Evolutionary conservation across 768 basidiomycete genomes (phyloP).

Genomic region (Chalciporus pseudorubinellus): DNA sequence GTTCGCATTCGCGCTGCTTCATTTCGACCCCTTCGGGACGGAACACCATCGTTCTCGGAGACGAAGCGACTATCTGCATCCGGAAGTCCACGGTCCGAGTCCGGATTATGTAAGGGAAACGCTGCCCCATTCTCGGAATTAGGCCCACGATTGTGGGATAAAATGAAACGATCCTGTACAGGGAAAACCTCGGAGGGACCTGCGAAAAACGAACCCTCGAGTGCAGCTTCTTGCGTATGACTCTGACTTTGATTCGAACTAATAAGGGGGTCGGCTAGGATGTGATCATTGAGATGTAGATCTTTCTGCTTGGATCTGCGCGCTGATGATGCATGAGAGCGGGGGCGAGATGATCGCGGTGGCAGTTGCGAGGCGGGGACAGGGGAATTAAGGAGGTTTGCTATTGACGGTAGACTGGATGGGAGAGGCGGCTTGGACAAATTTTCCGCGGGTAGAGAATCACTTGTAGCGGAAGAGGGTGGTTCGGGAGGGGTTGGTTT

Average conservation of each 20-base stretch:
- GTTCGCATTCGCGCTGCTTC: slow-evolving; percentile 54
- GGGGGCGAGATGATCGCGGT: slow-evolving; percentile 22
- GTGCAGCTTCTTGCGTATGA: slow-evolving; percentile 14
- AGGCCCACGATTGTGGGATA: slow-evolving; percentile 34
- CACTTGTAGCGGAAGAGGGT: slow-evolving; percentile 31
- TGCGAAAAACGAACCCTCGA: slow-evolving; percentile 33
- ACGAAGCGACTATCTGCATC: slow-evolving; percentile 50
- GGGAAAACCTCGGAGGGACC: slow-evolving; percentile 29
- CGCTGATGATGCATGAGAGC: slow-evolving; percentile 24
- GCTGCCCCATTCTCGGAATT: slow-evolving; percentile 26
- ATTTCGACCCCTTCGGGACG: slow-evolving; percentile 30
- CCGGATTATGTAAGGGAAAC: slow-evolving; percentile 34
- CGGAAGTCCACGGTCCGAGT: slow-evolving; percentile 48
- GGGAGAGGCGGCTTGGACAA: slow-evolving; percentile 25
- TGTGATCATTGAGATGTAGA: slow-evolving; percentile 28
- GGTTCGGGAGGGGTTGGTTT: slow-evolving; percentile 38
- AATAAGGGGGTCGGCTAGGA: slow-evolving; percentile 22
- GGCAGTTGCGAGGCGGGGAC: slow-evolving; percentile 20
- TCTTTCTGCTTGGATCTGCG: slow-evolving; percentile 34
- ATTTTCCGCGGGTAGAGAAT: slow-evolving; percentile 17
- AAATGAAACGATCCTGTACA: slow-evolving; percentile 31
- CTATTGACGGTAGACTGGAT: slow-evolving; percentile 36
- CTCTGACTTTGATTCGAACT: slow-evolving; percentile 4
- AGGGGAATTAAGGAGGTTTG: slow-evolving; percentile 40
- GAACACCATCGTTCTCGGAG: slow-evolving; percentile 47